Evolutionary conservation across 768 basidiomycete species (phyloP).

Genomic region (Pulveroboletus sp.): DNA sequence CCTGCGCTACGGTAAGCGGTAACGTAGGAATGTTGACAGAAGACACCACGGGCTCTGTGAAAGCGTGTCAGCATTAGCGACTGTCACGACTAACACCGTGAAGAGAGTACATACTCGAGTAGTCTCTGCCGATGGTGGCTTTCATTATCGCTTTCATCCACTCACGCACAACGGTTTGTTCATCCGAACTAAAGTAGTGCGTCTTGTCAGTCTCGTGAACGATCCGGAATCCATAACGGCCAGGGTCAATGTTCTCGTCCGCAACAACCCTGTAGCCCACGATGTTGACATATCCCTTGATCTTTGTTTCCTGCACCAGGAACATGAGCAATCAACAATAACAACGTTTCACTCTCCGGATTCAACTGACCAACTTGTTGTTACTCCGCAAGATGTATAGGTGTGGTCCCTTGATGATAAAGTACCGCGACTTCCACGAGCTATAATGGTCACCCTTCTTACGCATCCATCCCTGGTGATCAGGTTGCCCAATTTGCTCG

Average conservation of each 20-base stretch:
- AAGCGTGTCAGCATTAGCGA: not conserved
- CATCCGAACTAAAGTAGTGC: slow-evolving; percentile 90
- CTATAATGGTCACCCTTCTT: slow-evolving; percentile 95
- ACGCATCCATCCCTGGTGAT: slow-evolving; percentile 90
- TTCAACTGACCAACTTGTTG: slow-evolving; percentile 40
- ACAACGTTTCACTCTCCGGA: not conserved
- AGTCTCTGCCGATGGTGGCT: slow-evolving; percentile 92
- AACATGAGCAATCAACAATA: not conserved
- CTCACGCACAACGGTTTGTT: slow-evolving; percentile 78
- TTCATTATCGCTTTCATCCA: slow-evolving; percentile 99
- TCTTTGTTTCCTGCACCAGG: slow-evolving; percentile 70
- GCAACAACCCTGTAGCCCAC: slow-evolving; percentile 88
- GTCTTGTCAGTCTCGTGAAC: slow-evolving; percentile 84
- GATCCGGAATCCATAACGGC: slow-evolving; percentile 92
- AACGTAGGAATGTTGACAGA: slow-evolving; percentile 97
- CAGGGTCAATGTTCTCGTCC: slow-evolving; percentile 89
- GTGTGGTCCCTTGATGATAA: slow-evolving; percentile 88
- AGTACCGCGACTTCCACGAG: slow-evolving; percentile 87
- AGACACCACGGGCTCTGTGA: slow-evolving; percentile 84
- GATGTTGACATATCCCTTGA: slow-evolving; percentile 95
- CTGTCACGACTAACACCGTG: not conserved
- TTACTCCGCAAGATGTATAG: slow-evolving; percentile 83
- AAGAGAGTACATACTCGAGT: slow-evolving; percentile 61
- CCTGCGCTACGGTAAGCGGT: slow-evolving; percentile 88
- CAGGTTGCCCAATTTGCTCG: slow-evolving; percentile 86